phyloP scores from a whole-genome alignment of 1,284 basidiomycete genomes.

The Pseudozyma pruni region DNA sequence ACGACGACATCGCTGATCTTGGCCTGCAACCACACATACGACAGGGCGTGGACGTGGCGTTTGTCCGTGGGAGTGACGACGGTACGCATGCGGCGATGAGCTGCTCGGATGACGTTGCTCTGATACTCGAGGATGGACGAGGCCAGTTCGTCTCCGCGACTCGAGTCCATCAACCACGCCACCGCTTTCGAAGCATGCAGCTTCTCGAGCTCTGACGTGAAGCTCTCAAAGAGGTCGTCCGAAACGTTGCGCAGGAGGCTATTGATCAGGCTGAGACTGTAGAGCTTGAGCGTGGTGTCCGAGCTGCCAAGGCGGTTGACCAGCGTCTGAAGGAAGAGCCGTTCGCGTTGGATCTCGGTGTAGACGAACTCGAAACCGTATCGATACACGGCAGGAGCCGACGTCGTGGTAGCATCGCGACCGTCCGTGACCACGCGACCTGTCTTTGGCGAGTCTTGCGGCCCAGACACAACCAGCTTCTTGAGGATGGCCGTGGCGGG shows the following conservation, averaged over 20 bases:
- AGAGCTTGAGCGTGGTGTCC: conserved; percentile 63
- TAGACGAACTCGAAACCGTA: conserved; percentile 65
- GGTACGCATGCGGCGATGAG: conserved; percentile 81
- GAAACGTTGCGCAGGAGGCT: conserved; percentile 81
- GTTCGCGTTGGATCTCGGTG: conserved; percentile 52
- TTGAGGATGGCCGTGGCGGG: conserved; percentile 93
- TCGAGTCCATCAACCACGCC: conserved; percentile 76
- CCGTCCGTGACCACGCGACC: conserved; percentile 42
- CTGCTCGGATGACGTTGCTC: conserved; percentile 83
- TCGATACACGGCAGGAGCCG: conserved; percentile 38
- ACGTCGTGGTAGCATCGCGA: conserved; percentile 13
- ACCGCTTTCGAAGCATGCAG: conserved; percentile 81
- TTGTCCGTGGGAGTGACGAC: conserved; percentile 71
- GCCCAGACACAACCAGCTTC: conserved; percentile 74
- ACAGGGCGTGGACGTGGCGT: conserved; percentile 58
- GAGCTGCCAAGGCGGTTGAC: conserved; percentile 63
- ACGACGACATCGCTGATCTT: conserved; percentile 70
- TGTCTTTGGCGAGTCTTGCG: conserved; percentile 44
- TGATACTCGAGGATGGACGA: conserved; percentile 92
- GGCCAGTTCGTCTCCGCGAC: conserved; percentile 83
- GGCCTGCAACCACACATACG: conserved; percentile 62
- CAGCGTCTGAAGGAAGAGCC: conserved; percentile 60
- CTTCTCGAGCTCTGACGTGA: conserved; percentile 79
- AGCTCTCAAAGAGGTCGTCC: conserved; percentile 80
- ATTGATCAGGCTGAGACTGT: conserved; percentile 75